These are phyloP conservation scores for Linnemannia hyalina DNA, from an alignment of 192 early-diverging fungal species.

Conservation along the genomic window DNA sequence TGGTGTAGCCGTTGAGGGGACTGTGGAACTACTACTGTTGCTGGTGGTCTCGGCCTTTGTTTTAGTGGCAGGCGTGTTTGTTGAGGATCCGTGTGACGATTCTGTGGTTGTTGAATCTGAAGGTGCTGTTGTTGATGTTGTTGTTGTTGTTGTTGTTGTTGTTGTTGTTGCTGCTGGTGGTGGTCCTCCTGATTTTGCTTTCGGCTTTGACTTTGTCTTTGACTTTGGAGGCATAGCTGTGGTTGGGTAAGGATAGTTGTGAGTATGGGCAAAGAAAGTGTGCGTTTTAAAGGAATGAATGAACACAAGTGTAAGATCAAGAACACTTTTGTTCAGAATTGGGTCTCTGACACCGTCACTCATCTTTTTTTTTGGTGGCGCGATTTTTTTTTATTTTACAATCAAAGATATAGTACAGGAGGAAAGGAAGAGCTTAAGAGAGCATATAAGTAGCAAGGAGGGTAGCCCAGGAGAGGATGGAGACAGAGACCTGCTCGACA, in stretches of 20 bases:
- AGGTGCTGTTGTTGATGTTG: constrained; percentile 10
- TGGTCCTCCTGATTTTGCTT: constrained; percentile 20
- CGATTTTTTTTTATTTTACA: constrained; percentile 5
- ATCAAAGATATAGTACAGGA: neutral
- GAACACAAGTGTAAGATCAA: neutral
- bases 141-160: constrained; percentile 6
- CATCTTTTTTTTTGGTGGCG: neutral
- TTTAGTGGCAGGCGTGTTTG: neutral
- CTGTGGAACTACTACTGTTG: neutral
- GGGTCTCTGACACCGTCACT: too few relatives aligned
- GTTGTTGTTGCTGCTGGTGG: constrained; percentile 4
- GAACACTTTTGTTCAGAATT: too few relatives aligned
- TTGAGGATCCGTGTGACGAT: neutral
- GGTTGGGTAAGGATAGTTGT: neutral
- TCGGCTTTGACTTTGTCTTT: constrained; percentile 10
- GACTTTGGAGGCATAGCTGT: neutral
- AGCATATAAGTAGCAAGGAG: constrained; percentile 43
- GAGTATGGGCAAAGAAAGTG: neutral
- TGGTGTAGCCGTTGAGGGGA: neutral
- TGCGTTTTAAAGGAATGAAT: neutral
- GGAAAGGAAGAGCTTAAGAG: constrained; percentile 5
- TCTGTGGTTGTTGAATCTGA: neutral
- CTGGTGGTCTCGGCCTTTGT: neutral
- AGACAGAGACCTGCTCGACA: constrained; percentile 20
- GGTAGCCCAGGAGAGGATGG: constrained; percentile 45